Evolutionary conservation across 2,329 filamentous ascomycete genomes (phyloP), one percentile per base, ranked within the genome.

Genomic region (Alternaria hordeiaustralica): DNA sequence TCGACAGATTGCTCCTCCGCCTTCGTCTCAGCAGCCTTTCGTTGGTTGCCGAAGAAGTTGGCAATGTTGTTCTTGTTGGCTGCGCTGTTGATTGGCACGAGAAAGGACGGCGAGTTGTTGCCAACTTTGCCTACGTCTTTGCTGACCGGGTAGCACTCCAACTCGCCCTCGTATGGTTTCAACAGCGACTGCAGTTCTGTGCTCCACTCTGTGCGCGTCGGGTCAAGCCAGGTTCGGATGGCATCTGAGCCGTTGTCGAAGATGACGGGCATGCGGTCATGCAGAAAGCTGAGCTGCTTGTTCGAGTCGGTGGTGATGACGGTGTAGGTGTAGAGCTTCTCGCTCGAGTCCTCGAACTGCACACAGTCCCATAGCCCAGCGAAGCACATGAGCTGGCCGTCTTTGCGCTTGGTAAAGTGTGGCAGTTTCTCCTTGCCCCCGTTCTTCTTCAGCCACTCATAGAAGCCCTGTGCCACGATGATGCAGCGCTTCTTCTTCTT

Each of bases 211-310:
- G 85, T 83, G 18, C 87, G 86, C 2, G 78, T 81, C 0, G 93
- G 93, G 76, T 97, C 92, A 18, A 98, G 84, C 94, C 94, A 97
- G 5, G 79, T 88, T 58, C 83, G 86, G 74, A 97, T 84, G 11
- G 84, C 87, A 1, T 92, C 86, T 1, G 90, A 93, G 5, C 89
- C 89, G 5, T 92, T 89, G 6, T 97, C 90, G 1, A 99, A 79
- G 28, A 98, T 92, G 6, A 97, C 95, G 0, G 96, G 96, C 96
- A 99, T 99, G 15, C 96, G 90, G 74, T 97, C 91, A 77, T 99
- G 96, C 18, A 99, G 84, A 70, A 97, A 98, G 26, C 85, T 89
- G 53, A 98, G 84, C 77, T 95, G 91, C 66, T 89, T 84, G 73
- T 95, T 97, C 8, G 93, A 92, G 64, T 90, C 87, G 1, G 95